Evolutionary conservation across 331 rosid species (phyloP).

Genomic region (Spiraea crenata): DNA sequence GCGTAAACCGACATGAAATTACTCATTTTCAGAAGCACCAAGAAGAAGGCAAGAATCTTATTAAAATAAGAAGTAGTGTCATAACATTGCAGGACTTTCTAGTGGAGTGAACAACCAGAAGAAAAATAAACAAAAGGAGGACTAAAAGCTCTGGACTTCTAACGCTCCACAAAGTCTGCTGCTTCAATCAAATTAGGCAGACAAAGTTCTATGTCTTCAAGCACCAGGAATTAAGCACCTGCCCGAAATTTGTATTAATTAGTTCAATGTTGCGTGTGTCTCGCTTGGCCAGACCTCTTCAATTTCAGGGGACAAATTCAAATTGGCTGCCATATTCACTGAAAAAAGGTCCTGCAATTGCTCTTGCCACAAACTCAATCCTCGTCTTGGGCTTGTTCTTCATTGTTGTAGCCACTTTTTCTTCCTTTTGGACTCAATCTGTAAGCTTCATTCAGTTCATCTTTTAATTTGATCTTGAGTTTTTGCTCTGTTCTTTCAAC

Average conservation of each 20-base stretch:
- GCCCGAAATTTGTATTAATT: background rate
- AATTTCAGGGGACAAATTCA: background rate
- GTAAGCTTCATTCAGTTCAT: slow-evolving; percentile 18
- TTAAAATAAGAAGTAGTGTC: too few species aligned
- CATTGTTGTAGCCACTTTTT: slow-evolving; percentile 28
- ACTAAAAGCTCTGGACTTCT: background rate
- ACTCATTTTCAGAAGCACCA: background rate
- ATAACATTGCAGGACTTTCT: background rate
- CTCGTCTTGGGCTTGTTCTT: slow-evolving; percentile 36
- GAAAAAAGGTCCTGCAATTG: background rate
- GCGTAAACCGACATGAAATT: background rate
- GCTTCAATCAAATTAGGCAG: background rate
- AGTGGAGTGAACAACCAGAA: background rate
- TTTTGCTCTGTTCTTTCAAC: background rate
- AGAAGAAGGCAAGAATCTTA: background rate
- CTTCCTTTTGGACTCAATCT: slow-evolving; percentile 27
- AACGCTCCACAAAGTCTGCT: background rate
- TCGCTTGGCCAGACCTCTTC: slow-evolving; percentile 2
- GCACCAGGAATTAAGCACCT: background rate
- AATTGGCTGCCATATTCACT: background rate
- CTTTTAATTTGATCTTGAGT: background rate
- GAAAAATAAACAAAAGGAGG: background rate
- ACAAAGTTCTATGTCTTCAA: background rate
- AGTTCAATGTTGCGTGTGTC: slow-evolving; percentile 13
- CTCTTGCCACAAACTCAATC: slow-evolving; percentile 1